Base-by-base conservation (phyloP, 495 filamentous ascomycete genomes). In the Cudoniella acicularis region DNA sequence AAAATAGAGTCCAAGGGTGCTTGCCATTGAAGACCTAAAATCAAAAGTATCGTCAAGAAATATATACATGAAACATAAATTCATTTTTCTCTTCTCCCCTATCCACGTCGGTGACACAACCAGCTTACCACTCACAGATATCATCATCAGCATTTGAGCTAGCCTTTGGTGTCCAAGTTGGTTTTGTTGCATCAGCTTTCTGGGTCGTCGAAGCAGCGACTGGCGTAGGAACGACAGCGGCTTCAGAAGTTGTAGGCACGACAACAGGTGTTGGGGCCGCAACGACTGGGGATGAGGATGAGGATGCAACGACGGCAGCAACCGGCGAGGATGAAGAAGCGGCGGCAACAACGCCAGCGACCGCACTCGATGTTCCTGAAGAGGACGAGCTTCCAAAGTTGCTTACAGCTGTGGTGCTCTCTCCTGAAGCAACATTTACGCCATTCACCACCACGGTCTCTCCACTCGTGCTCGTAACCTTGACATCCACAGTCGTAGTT, bases 401-500 rank as follows among this genome's bases (percentile, higher is more conserved):
- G 27, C 49, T 54, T 11, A 30, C 26, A 25, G 67, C 68, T 8
- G 62, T 69, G 6, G 52, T 50, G 22, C 48, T 50, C 20, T 3
- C 48, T 6, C 22, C 48, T 21, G 56, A 57, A 22, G 54, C 45
- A 13, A 67, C 59, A 1, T 36, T 4, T 22, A 71, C 67, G 23
- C 60, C 51, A 4, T 64, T 60, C 26, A 71, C 63, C 42, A 66
- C 52, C 8, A 71, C 49, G 1, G 50, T 50, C 54, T 71, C 70
- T 0, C 80, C 80, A 58, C 69, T 72, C n/a, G 72, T 56, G 45
- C 77, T 77, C 0, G 79, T 85, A 27, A 85, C 73, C 26, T 74
- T 70, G 0, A 85, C 76, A 68, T 78, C 73, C 2, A 84, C 79
- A 17, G 63, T 78, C 3, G 74, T 72, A 0, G 73, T 75, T 0